Evolutionary conservation across 2,329 filamentous ascomycete genomes (phyloP), one percentile per base, ranked within the genome.

Genomic region (Neonectria sp.): DNA sequence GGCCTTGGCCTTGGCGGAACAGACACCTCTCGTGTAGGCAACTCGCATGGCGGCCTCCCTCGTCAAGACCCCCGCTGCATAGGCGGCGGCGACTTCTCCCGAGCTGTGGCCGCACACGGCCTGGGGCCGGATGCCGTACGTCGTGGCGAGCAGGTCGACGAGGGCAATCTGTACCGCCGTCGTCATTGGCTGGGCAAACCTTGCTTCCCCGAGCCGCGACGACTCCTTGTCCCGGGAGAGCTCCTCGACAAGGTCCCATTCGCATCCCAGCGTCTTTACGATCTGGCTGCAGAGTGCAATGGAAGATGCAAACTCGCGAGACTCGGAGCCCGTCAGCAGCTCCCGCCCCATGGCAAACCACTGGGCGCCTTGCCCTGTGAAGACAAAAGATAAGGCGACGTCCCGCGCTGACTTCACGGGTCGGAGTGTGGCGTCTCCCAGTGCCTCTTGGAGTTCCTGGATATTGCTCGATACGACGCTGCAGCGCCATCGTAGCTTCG

Each of bases 41-140:
- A 78, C 66, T 2, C 66, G 69, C 27, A 81, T 73, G 1, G 78
- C 79, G 7, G 73, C 72, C 4, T 75, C 63, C 9, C 66, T 68
- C 0, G 67, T 63, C 11, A 76, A 29, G 7, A 51, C 61, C 0
- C 65, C 69, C 1, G 69, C 68, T 2, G 73, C 69, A 57, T 80
- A 82, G 0, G 81, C 81, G 8, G 80, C 81, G 17, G 78, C 76
- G 21, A 82, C 80, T 63, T 82, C 81, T 13, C 80, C 80, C 5
- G 73, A 77, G 0, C 76, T 80, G 63, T 82, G 80, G 0, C 81
- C 80, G 0, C 79, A 70, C 0, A 81, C 75, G 4, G 71, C 73
- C 5, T 61, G 24, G 0, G 79, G 78, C 2, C 25, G 35, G 24
- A 84, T 68, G 3, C 78, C 75, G 17, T 58, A 60, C 1, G 21